These are phyloP conservation scores for Alternaria incomplexa DNA, from an alignment of 2,329 filamentous ascomycete genomes.

Conservation along the genomic window DNA sequence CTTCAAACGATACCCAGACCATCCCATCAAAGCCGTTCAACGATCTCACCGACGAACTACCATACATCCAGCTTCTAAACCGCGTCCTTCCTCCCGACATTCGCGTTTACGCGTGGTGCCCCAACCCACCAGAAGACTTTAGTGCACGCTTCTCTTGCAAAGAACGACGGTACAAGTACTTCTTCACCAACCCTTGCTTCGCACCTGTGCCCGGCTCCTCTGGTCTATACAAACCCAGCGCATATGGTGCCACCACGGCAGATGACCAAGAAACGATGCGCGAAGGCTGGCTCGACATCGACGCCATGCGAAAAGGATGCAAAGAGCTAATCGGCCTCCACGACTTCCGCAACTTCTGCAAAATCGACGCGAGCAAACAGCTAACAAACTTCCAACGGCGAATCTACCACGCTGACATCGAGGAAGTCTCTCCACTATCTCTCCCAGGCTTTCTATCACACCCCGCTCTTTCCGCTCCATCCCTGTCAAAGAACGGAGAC, in stretches of 20 bases:
- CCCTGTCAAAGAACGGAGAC: background rate
- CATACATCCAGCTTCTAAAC: slow-evolving; percentile 85
- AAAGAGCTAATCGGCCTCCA: slow-evolving; percentile 80
- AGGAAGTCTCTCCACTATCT: slow-evolving; percentile 49
- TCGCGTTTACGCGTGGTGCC: slow-evolving; percentile 90
- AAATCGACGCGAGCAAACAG: slow-evolving; percentile 88
- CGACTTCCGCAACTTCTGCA: slow-evolving; percentile 98
- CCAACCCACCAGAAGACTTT: slow-evolving; percentile 77
- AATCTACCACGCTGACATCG: slow-evolving; percentile 81
- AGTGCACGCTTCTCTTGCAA: slow-evolving; percentile 91
- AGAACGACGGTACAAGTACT: slow-evolving; percentile 92
- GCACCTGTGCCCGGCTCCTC: slow-evolving; percentile 66
- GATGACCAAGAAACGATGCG: slow-evolving; percentile 21
- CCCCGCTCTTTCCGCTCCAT: slow-evolving; percentile 24
- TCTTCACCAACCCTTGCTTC: slow-evolving; percentile 94
- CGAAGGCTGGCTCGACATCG: slow-evolving; percentile 82
- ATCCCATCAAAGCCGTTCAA: slow-evolving; percentile 58
- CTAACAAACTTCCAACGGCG: slow-evolving; percentile 80
- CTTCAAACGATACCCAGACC: slow-evolving; percentile 15
- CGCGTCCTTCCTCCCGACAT: slow-evolving; percentile 88
- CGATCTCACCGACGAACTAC: slow-evolving; percentile 78
- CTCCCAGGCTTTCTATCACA: slow-evolving; percentile 38
- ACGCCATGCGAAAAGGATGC: slow-evolving; percentile 83
- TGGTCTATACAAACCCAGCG: slow-evolving; percentile 52
- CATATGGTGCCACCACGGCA: background rate